Evolutionary conservation across 257 asterid species (phyloP).

Genomic region (Asclepias syriaca): DNA sequence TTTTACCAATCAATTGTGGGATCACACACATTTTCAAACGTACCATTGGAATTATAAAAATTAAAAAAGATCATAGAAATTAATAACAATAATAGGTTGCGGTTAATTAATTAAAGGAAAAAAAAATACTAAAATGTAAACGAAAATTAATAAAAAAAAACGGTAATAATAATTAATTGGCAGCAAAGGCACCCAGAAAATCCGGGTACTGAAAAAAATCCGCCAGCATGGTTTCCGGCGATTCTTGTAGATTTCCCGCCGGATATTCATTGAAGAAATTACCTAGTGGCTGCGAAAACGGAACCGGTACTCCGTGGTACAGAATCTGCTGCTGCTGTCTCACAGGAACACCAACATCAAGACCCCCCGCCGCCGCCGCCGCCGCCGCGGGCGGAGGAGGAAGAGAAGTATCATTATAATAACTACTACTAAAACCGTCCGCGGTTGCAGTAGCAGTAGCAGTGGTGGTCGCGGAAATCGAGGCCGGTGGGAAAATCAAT

Average conservation of each 20-base stretch:
- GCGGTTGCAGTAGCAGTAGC: background rate
- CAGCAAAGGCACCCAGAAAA: slow-evolving; percentile 25
- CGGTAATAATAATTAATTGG: background rate
- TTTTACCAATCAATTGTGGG: background rate
- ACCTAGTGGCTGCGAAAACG: slow-evolving; percentile 19
- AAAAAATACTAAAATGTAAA: too few species aligned
- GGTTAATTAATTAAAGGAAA: too few species aligned
- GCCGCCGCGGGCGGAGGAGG: background rate
- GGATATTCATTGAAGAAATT: slow-evolving; percentile 12
- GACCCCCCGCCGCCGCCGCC: background rate
- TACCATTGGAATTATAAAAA: too few species aligned
- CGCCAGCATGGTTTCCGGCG: slow-evolving; percentile 18
- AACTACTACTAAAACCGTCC: too few species aligned
- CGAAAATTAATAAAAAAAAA: too few species aligned
- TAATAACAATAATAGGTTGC: too few species aligned
- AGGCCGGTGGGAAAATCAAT: background rate
- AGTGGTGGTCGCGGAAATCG: background rate
- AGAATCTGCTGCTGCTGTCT: slow-evolving; percentile 4
- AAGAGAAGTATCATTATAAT: background rate
- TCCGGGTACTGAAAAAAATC: slow-evolving; percentile 30
- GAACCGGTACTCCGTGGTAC: slow-evolving; percentile 9
- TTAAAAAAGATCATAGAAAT: too few species aligned
- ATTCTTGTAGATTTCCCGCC: slow-evolving; percentile 5
- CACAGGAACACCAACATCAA: slow-evolving; percentile 1
- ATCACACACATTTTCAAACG: too few species aligned